These are phyloP conservation scores for Pichia insulana DNA, from an alignment of 805 yeast species.

Conservation along the genomic window DNA sequence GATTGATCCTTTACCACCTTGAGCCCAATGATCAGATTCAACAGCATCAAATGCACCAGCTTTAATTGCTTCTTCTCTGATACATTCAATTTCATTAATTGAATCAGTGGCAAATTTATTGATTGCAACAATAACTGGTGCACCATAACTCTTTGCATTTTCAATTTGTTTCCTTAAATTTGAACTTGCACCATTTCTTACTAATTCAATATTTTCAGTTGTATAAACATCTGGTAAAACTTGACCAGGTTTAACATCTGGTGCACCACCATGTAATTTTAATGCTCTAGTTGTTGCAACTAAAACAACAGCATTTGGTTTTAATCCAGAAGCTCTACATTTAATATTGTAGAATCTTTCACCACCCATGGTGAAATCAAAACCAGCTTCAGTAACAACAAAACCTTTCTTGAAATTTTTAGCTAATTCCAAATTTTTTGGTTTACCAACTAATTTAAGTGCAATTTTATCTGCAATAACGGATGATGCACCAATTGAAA, in stretches of 20 bases:
- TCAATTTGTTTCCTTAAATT: constrained; percentile 71
- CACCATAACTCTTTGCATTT: constrained; percentile 62
- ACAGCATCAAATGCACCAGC: constrained; percentile 79
- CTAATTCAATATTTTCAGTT: constrained; percentile 61
- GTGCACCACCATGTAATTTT: constrained; percentile 84
- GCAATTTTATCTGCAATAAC: constrained; percentile 77
- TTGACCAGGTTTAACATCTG: constrained; percentile 81
- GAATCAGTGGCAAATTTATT: constrained; percentile 72
- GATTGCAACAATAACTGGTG: constrained; percentile 76
- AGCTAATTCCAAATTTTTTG: constrained; percentile 25
- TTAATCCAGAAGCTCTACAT: constrained; percentile 71
- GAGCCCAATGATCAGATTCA: constrained; percentile 79
- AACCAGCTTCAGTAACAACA: constrained; percentile 83
- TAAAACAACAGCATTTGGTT: constrained; percentile 69
- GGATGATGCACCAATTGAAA: constrained; percentile 80
- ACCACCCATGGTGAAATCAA: constrained; percentile 89
- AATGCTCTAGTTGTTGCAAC: constrained; percentile 82
- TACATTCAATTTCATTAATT: constrained; percentile 57
- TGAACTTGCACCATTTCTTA: constrained; percentile 53
- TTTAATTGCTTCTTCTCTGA: constrained; percentile 55
- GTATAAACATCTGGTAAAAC: constrained; percentile 66
- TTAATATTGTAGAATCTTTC: constrained; percentile 78
- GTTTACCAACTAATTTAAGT: constrained; percentile 63
- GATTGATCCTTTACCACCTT: constrained; percentile 78
- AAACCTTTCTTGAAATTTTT: constrained; percentile 44